A percentile compares a stretch with the other conserved stretches of the same genome.
Conservation (phyloP, 345 rosid species). For the Punica granatum region DNA sequence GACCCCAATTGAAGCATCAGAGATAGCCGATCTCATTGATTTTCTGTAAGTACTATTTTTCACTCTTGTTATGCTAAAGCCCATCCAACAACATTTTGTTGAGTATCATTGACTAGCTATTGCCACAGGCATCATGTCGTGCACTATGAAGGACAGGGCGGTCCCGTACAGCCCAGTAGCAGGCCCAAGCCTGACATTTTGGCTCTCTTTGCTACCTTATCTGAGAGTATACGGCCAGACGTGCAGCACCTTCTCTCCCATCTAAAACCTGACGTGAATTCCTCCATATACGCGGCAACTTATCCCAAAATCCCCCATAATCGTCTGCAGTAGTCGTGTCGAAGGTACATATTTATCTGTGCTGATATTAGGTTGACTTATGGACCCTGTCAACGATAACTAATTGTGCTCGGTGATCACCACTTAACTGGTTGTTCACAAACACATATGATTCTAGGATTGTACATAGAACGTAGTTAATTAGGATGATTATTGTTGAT, state of each 20-base stretch:
- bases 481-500: no score
- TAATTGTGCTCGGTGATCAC: no score
- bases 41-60: constrained; percentile 53
- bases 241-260: constrained; percentile 84
- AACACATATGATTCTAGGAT: no score
- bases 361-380: no score
- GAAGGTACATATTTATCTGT: no score
- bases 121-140: constrained; percentile 68
- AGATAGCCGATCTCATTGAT: constrained; percentile 76
- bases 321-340: constrained; percentile 10
- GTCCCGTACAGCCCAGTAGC: constrained; percentile 87
- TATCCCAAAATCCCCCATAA: constrained; percentile 61
- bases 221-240: constrained; percentile 71
- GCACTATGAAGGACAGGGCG: constrained; percentile 95
- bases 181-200: constrained; percentile 75
- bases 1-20: constrained; percentile 65
- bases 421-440: no score
- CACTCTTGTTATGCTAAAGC: not conserved
- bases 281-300: constrained; percentile 81
- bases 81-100: not conserved
- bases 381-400: no score
- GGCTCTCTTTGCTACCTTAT: constrained; percentile 52
- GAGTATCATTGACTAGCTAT: not conserved
- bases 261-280: constrained; percentile 58
- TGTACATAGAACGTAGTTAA: no score